Percentiles rank a stretch among this genome's conserved stretches.
Evolutionary conservation across 2,329 filamentous ascomycete species (phyloP).

Genomic region (Hymenoscyphus fructigenus): DNA sequence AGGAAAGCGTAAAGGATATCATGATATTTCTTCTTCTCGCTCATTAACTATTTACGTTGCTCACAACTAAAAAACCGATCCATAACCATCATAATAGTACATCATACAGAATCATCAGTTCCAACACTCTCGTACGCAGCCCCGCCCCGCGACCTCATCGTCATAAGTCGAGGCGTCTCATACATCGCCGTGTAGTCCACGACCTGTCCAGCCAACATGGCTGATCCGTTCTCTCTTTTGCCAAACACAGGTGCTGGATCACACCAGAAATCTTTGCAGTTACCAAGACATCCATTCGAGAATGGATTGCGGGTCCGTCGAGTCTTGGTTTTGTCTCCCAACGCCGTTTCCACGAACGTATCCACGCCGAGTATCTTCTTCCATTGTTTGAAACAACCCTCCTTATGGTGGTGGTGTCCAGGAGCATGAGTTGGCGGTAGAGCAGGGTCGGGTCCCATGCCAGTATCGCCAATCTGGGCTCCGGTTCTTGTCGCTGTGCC

Average conservation of each 20-base stretch:
- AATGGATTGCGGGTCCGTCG: slow-evolving; percentile 72
- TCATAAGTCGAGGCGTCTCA: slow-evolving; percentile 62
- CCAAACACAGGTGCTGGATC: slow-evolving; percentile 82
- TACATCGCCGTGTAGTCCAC: slow-evolving; percentile 91
- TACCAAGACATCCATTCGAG: slow-evolving; percentile 76
- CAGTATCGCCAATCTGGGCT: slow-evolving; percentile 66
- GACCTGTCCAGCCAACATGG: slow-evolving; percentile 71
- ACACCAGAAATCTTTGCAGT: slow-evolving; percentile 96
- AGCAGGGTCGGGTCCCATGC: slow-evolving; percentile 62
- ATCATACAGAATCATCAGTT: slow-evolving; percentile 32
- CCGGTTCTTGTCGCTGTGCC: slow-evolving; percentile 63
- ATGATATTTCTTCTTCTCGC: background rate
- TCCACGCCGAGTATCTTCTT: slow-evolving; percentile 85
- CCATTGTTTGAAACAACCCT: slow-evolving; percentile 75
- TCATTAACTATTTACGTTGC: slow-evolving; percentile 11
- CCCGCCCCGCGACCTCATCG: slow-evolving; percentile 21
- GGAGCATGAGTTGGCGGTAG: slow-evolving; percentile 43
- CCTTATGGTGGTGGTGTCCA: slow-evolving; percentile 54
- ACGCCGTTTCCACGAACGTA: slow-evolving; percentile 88
- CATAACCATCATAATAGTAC: background rate
- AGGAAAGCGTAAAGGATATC: too few species aligned
- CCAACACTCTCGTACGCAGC: slow-evolving; percentile 33
- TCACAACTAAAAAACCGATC: background rate
- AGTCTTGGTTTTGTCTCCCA: slow-evolving; percentile 58
- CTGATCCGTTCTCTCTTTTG: slow-evolving; percentile 69